Base-by-base conservation (phyloP, 2,329 filamentous ascomycete genomes). In the Xylariaceae sp. region DNA sequence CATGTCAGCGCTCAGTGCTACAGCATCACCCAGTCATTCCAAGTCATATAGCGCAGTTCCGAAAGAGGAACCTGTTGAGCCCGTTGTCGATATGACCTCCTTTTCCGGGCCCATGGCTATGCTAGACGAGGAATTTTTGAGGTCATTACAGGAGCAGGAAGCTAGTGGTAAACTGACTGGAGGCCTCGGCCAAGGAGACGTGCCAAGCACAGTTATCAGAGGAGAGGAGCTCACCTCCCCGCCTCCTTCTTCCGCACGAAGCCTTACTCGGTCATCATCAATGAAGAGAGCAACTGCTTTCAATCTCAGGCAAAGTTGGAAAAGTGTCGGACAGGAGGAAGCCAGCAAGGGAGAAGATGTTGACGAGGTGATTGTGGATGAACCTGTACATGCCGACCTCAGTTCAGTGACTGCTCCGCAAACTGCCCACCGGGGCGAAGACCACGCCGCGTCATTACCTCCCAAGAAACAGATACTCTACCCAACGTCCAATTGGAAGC, bases 401-500 rank as follows among this genome's bases (percentile, higher is more conserved):
- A 80, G 79, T 59, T 71, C 72, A 39, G 74, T 82, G 61, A 71
- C 74, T 4, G 79, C 79, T 1, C 74, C 75, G 2, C 62, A 56
- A 64, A 39, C 63, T 53, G 26, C 61, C 16, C 63, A 66, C 9
- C 26, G 26, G 8, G 68, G 68, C 56, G 71, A 71, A 5, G 5
- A 71, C 68, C 19, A 70, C 72, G 13, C 74, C 70, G 1, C 71
- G 74, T 41, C 67, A 36, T 65, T 69, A 15, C 68, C 71, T 53
- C 68, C 71, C 51, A 71, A 71, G 48, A 74, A 74, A 0, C 72
- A 81, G 51, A 68, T 83, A 0, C 84, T 83, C 60, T 85, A 82
- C 57, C 82, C 83, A 0, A 79, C 81, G 54, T 80, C 82, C 2
- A 80, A 87, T 66, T 87, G 84, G 84, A 85, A 83, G 64, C 84